phyloP scores from a whole-genome alignment of 495 filamentous ascomycete genomes.

The Aspergillus mulundensis region DNA sequence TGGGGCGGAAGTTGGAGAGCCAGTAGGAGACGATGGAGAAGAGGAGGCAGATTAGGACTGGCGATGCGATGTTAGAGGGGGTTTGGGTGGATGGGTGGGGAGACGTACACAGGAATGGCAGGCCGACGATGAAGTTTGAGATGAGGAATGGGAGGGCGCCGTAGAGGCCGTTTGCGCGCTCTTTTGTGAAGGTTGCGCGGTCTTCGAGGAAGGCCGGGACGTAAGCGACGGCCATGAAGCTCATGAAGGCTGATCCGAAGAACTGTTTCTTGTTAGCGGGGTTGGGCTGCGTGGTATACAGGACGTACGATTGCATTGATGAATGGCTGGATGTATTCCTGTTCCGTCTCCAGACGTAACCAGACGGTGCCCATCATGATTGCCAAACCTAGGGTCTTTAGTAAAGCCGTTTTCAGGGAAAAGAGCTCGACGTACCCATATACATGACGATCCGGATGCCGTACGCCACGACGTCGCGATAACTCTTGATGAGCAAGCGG shows the following conservation, averaged over 20 bases:
- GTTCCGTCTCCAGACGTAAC: constrained; percentile 60
- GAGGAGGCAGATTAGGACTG: constrained; percentile 64
- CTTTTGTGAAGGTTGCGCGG: constrained; percentile 66
- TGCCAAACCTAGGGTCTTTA: constrained; percentile 48
- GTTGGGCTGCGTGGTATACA: neutral
- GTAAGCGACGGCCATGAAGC: constrained; percentile 86
- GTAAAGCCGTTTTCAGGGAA: neutral
- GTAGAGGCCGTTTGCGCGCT: constrained; percentile 77
- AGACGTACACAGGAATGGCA: constrained; percentile 62
- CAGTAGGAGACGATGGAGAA: constrained; percentile 75
- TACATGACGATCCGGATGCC: constrained; percentile 83
- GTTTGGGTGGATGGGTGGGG: constrained; percentile 3
- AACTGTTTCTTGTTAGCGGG: constrained; percentile 34
- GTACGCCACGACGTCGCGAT: constrained; percentile 77
- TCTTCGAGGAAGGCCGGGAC: constrained; percentile 81
- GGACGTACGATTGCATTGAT: constrained; percentile 65
- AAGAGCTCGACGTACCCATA: constrained; percentile 43
- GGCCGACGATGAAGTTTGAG: constrained; percentile 75
- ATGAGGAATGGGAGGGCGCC: constrained; percentile 66
- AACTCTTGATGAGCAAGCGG: constrained; percentile 72
- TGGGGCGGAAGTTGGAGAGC: constrained; percentile 71
- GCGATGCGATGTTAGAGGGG: neutral
- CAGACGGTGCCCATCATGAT: constrained; percentile 89
- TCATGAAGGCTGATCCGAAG: constrained; percentile 84
- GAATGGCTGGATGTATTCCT: constrained; percentile 69